Evolutionary conservation across 225 moss, liverwort and hornwort genomes (phyloP).

Genomic region (Polytrichum formosum): DNA sequence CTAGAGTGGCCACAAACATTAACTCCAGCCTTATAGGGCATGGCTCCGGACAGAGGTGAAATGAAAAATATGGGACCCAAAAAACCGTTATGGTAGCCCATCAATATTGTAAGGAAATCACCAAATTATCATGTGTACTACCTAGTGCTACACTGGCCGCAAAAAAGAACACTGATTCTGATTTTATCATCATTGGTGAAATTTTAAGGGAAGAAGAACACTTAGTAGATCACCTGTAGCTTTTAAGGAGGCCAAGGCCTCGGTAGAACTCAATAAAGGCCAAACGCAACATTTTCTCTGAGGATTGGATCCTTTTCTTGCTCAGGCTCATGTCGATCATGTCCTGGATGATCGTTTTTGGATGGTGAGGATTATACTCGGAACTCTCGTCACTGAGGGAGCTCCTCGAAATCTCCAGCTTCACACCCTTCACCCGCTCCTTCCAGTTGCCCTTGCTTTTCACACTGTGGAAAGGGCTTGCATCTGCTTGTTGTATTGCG

Average conservation of each 20-base stretch:
- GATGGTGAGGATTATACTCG: slow-evolving; percentile 3
- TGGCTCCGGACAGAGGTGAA: too few relatives aligned
- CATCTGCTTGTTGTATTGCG: not conserved
- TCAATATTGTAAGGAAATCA: too few relatives aligned
- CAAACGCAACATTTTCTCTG: slow-evolving; percentile 77
- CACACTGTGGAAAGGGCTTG: slow-evolving; percentile 23
- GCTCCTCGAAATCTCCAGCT: not conserved
- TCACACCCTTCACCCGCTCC: slow-evolving; percentile 1
- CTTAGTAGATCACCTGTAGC: slow-evolving; percentile 57
- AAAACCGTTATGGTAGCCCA: too few relatives aligned
- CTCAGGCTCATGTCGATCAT: slow-evolving; percentile 56
- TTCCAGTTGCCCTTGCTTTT: slow-evolving; percentile 29
- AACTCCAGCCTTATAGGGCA: too few relatives aligned
- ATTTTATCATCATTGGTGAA: too few relatives aligned
- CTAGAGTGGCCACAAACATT: too few relatives aligned
- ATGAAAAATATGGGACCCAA: too few relatives aligned
- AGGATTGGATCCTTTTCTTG: slow-evolving; percentile 73
- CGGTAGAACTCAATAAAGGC: slow-evolving; percentile 90
- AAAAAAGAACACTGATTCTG: too few relatives aligned
- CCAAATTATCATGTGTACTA: too few relatives aligned
- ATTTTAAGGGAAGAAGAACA: too few relatives aligned
- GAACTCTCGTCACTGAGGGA: not conserved
- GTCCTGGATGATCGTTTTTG: slow-evolving; percentile 43
- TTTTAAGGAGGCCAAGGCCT: slow-evolving; percentile 79
- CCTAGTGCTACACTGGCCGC: too few relatives aligned